Conservation (phyloP, 495 filamentous ascomycete genomes). For the Aspergillus conjunctus region DNA sequence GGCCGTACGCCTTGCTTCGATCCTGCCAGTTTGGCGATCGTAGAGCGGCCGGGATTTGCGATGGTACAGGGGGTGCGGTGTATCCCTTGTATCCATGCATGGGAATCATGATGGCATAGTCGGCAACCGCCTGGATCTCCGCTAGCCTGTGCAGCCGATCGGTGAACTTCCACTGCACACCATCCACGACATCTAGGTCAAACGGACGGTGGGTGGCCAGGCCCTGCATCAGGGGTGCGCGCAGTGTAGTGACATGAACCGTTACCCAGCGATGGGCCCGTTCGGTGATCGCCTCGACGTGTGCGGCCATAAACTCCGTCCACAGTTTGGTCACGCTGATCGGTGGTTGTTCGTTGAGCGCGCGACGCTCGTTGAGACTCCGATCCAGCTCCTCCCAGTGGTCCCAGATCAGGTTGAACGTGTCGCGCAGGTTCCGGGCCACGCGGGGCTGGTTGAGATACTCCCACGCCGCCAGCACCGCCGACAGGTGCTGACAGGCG, state of each 20-base stretch:
- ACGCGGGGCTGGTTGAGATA: slow-evolving; percentile 30
- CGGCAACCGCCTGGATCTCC: slow-evolving; percentile 25
- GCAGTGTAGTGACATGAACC: slow-evolving; percentile 26
- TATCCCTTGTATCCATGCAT: slow-evolving; percentile 33
- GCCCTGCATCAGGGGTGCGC: slow-evolving; percentile 21
- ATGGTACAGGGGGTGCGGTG: background rate
- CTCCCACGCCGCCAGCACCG: slow-evolving; percentile 36
- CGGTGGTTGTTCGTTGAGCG: background rate
- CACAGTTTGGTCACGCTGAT: slow-evolving; percentile 31
- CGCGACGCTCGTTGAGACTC: slow-evolving; percentile 18
- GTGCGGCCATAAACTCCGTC: slow-evolving; percentile 29
- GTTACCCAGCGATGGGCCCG: slow-evolving; percentile 37
- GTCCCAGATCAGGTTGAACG: slow-evolving; percentile 34
- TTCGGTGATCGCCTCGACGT: slow-evolving; percentile 32
- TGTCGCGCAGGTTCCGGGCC: slow-evolving; percentile 28
- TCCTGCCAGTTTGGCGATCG: slow-evolving; percentile 2
- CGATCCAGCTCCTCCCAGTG: slow-evolving; percentile 28
- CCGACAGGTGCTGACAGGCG: slow-evolving; percentile 31
- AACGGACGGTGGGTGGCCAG: slow-evolving; percentile 7
- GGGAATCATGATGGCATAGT: slow-evolving; percentile 29
- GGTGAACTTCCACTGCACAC: slow-evolving; percentile 25
- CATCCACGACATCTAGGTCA: slow-evolving; percentile 12
- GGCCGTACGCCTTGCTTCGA: slow-evolving; percentile 18
- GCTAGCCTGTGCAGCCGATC: slow-evolving; percentile 30
- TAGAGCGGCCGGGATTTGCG: background rate